Percentiles rank a stretch among this genome's conserved stretches.
Evolutionary conservation across 768 basidiomycete genomes (phyloP).

Genomic region (Pisolithus albus): DNA sequence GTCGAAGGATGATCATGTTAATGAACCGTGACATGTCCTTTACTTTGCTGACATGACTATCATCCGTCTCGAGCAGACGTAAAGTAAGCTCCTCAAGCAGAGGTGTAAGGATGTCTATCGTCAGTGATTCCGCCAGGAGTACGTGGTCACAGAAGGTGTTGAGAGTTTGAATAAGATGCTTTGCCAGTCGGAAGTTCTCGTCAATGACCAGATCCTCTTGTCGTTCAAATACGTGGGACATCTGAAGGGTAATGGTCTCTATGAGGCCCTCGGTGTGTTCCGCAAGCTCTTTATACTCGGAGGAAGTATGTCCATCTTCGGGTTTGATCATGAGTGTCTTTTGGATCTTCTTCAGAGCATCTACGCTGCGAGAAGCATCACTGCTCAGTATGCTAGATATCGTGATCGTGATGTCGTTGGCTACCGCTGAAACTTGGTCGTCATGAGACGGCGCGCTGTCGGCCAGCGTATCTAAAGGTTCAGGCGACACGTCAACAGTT

Average conservation of each 20-base stretch:
- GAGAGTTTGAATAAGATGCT: constrained; percentile 94
- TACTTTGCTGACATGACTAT: constrained; percentile 72
- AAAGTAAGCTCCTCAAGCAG: constrained; percentile 89
- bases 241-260: constrained; percentile 85
- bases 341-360: constrained; percentile 90
- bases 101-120: constrained; percentile 75
- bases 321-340: constrained; percentile 73
- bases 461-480: constrained; percentile 29
- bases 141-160: constrained; percentile 92
- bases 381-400: constrained; percentile 88
- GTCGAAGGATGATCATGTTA: constrained; percentile 93
- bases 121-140: constrained; percentile 80
- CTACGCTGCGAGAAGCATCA: constrained; percentile 80
- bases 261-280: constrained; percentile 79
- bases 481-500: constrained; percentile 10
- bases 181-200: constrained; percentile 88
- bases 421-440: constrained; percentile 7
- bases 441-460: constrained; percentile 24
- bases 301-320: constrained; percentile 60
- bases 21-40: constrained; percentile 95
- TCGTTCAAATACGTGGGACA: constrained; percentile 86
- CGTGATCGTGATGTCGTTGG: constrained; percentile 66
- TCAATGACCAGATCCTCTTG: constrained; percentile 65
- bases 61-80: constrained; percentile 90
- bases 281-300: constrained; percentile 70